Evolutionary conservation across 2,329 filamentous ascomycete species (phyloP).

Genomic region (Fusarium temperatum): DNA sequence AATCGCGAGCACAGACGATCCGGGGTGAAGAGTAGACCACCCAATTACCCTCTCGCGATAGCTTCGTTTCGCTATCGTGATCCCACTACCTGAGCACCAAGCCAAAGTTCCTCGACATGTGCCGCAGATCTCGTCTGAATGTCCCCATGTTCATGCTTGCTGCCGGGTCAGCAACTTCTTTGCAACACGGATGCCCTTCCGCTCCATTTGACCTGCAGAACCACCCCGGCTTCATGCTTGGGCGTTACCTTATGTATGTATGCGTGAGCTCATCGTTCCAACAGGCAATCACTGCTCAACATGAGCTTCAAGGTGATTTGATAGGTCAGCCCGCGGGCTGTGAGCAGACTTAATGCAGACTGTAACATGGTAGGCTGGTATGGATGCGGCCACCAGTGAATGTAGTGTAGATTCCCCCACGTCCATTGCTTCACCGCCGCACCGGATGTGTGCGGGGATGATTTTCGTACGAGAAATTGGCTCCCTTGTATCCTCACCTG

Average conservation of each 20-base stretch:
- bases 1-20: conserved; percentile 25
- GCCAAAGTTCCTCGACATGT: conserved; percentile 2
- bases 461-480: conserved; percentile 15
- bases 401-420: conserved; percentile 19
- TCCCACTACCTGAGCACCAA: background rate
- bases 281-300: conserved; percentile 12
- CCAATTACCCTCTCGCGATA: conserved; percentile 27
- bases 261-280: conserved; percentile 23
- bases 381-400: conserved; percentile 27
- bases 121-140: conserved; percentile 16
- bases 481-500: conserved; percentile 27
- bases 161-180: conserved; percentile 6
- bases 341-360: conserved; percentile 26
- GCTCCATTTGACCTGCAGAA: conserved; percentile 28
- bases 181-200: conserved; percentile 18
- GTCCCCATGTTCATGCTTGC: conserved; percentile 22
- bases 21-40: background rate
- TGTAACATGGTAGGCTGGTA: conserved; percentile 31
- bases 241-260: conserved; percentile 11
- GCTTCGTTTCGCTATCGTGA: conserved; percentile 21
- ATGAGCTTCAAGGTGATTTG: conserved; percentile 15
- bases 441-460: conserved; percentile 17
- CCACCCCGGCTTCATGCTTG: conserved; percentile 17
- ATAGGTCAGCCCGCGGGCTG: conserved; percentile 20
- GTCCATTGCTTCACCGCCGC: conserved; percentile 32